Conservation (phyloP, 2,329 filamentous ascomycete genomes). For the Stagonosporopsis chrysanthemi region DNA sequence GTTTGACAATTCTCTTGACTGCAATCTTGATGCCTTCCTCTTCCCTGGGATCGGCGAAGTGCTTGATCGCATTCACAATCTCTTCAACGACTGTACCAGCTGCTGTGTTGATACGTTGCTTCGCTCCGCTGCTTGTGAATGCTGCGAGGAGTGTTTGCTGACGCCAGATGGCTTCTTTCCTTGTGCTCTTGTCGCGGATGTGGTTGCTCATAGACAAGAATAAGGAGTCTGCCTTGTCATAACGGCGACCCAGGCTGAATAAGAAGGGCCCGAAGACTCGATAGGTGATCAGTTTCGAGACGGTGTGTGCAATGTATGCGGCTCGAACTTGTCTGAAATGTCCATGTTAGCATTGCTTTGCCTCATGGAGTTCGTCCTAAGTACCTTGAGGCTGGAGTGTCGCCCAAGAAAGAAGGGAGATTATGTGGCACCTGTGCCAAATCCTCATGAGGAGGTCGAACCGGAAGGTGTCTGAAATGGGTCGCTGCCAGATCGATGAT, state of each 20-base stretch:
- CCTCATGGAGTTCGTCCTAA: conserved; percentile 5
- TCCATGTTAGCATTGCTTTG: neutral
- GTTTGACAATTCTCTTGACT: conserved; percentile 64
- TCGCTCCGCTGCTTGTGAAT: conserved; percentile 64
- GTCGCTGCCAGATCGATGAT: conserved; percentile 61
- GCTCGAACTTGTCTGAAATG: conserved; percentile 56
- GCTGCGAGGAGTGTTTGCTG: conserved; percentile 65
- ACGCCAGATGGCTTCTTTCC: conserved; percentile 65
- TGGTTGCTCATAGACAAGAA: conserved; percentile 64
- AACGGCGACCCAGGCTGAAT: conserved; percentile 62
- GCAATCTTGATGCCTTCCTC: conserved; percentile 60
- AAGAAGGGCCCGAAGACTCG: conserved; percentile 66
- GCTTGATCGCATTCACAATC: conserved; percentile 62
- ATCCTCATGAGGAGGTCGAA: conserved; percentile 59
- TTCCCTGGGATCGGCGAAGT: conserved; percentile 60
- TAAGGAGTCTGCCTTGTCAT: conserved; percentile 64
- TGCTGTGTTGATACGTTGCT: conserved; percentile 63
- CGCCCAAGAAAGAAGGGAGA: conserved; percentile 63
- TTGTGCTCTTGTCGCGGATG: conserved; percentile 63
- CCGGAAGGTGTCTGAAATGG: conserved; percentile 61
- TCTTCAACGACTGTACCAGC: conserved; percentile 65
- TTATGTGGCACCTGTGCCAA: conserved; percentile 60
- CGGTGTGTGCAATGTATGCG: conserved; percentile 63
- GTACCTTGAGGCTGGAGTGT: conserved; percentile 58
- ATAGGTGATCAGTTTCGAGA: conserved; percentile 64